These are phyloP conservation scores for Coffea eugenioides DNA, from an alignment of 257 asterid genomes.

Conservation along the genomic window DNA sequence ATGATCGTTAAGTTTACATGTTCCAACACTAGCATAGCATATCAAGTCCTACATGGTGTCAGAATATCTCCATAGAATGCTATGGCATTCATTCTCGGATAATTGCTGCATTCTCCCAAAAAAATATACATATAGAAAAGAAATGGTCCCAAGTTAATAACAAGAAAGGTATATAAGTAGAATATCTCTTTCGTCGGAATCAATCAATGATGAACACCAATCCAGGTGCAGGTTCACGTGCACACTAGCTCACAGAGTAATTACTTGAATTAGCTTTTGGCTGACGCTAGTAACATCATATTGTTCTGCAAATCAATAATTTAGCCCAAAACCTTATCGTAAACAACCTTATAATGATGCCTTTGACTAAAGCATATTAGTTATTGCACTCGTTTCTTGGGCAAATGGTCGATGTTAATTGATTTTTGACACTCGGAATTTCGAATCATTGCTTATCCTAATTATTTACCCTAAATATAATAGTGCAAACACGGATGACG, in stretches of 20 bases:
- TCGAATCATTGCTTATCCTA: slow-evolving; percentile 18
- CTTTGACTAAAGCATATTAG: slow-evolving; percentile 36
- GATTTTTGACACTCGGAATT: not conserved
- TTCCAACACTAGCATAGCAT: too few relatives aligned
- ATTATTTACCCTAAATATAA: slow-evolving; percentile 10
- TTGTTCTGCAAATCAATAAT: slow-evolving; percentile 34
- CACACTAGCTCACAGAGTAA: slow-evolving; percentile 29
- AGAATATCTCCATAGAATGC: not conserved
- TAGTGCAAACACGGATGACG: not conserved
- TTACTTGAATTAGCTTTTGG: slow-evolving; percentile 13
- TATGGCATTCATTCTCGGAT: not conserved
- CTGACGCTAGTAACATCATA: slow-evolving; percentile 37
- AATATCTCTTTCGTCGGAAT: slow-evolving; percentile 2
- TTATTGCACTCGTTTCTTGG: slow-evolving; percentile 14
- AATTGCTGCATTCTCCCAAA: not conserved
- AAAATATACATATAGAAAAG: too few relatives aligned
- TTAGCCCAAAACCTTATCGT: slow-evolving; percentile 38
- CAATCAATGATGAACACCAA: slow-evolving; percentile 18
- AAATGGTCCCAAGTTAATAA: not conserved
- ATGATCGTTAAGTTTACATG: too few relatives aligned
- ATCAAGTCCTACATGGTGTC: too few relatives aligned
- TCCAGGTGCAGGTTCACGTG: slow-evolving; percentile 43
- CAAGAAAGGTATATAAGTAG: slow-evolving; percentile 11
- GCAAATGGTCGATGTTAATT: slow-evolving; percentile 1
- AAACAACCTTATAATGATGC: slow-evolving; percentile 38